Evolutionary conservation across 495 filamentous ascomycete genomes (phyloP), one percentile per base, ranked within the genome.

Genomic region (Annulohypoxylon bovei): DNA sequence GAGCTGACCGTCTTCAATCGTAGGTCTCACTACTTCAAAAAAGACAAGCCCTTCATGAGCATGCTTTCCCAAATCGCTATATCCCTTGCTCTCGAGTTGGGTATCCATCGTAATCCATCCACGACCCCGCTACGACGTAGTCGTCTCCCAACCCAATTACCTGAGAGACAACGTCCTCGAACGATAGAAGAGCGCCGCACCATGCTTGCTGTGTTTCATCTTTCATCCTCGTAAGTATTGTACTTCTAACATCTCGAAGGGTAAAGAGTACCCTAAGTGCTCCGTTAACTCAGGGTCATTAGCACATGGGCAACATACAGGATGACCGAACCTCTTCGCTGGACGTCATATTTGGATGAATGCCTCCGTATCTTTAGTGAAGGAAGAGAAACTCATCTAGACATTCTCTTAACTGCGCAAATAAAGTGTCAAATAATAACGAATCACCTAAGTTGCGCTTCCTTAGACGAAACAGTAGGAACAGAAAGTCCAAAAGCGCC

Each of bases 281-380:
- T 11, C 2, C 61, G 9, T 47, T 70, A 44, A 73, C 23, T 16
- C 4, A 7, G 40, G 20, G 8, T 30, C 6, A 33, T 54, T 27
- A 73, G 70, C 6, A 58, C 70, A 1, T 73, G 70, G 70, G 25
- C 62, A 58, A 58, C 62, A 16, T 66, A 68, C 42, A 50, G 79
- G 9, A 82, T 79, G 62, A 83, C 81, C 4, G 85, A 88, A 18
- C 76, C 83, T 4, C 71, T 88, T 23, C 77, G 81, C 39, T 88
- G 84, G 82, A 84, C 80, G 16, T 67, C 79, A 9, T 81, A 87
- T 56, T 78, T 87, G 73, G 83, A 85, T 35, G 82, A 87, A 32
- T 83, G 81, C 33, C 76, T 88, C 4, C 71, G 76, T 3, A 50
- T 81, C 3, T 71, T 87, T 4, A 64, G 76, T 11, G 78, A 83